Conservation (phyloP, 73 alveolate species). For the Uronychia binucleata region DNA sequence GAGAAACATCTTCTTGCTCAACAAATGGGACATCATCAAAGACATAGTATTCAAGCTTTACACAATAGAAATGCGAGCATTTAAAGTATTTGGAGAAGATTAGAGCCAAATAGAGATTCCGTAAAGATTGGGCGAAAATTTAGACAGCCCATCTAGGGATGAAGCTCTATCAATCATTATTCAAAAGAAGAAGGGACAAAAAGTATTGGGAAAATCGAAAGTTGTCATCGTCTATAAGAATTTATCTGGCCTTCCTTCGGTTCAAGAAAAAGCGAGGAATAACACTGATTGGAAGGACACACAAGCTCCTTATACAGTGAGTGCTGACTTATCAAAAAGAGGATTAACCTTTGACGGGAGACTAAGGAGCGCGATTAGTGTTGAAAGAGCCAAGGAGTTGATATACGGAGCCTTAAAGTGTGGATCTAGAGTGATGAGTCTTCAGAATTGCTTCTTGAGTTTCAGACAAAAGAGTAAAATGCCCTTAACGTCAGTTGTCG, state of each 20-base stretch:
- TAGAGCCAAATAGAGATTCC: background rate
- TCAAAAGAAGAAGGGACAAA: background rate
- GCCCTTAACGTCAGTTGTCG: background rate
- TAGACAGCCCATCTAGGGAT: background rate
- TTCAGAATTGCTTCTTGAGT: background rate
- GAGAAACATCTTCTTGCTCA: background rate
- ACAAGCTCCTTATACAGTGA: background rate
- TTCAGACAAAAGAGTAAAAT: background rate
- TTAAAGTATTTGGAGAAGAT: background rate
- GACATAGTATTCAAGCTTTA: background rate
- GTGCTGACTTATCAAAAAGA: background rate
- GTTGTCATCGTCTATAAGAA: background rate
- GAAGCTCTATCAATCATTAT: background rate
- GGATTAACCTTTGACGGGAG: background rate
- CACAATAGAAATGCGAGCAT: background rate
- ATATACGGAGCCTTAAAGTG: background rate
- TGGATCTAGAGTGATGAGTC: background rate
- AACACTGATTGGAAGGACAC: background rate
- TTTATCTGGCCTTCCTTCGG: background rate
- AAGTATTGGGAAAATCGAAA: background rate
- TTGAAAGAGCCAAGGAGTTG: background rate
- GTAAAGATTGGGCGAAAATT: background rate
- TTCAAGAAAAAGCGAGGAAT: background rate
- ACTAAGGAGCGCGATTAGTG: background rate
- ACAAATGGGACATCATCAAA: background rate